These are phyloP conservation scores for Pestalotiopsis sp. DNA, from an alignment of 2,329 filamentous ascomycete species.

Conservation along the genomic window DNA sequence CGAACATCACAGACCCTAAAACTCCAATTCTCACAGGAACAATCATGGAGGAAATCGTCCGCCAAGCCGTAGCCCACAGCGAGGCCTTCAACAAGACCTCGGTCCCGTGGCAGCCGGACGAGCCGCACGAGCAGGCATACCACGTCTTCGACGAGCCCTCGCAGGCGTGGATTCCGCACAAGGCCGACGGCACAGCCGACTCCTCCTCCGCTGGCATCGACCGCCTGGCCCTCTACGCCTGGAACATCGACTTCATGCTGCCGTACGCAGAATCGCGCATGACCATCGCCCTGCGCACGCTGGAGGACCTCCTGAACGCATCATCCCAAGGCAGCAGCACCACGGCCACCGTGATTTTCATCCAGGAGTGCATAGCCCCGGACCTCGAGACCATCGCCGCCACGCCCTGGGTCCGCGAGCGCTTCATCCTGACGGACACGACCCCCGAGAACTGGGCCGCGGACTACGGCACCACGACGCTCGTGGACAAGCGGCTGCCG, in stretches of 20 bases:
- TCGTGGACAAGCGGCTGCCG: slow-evolving; percentile 46
- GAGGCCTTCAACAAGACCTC: slow-evolving; percentile 17
- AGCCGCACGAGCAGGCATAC: slow-evolving; percentile 26
- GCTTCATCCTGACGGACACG: slow-evolving; percentile 50
- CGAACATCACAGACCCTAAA: not conserved
- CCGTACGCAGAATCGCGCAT: slow-evolving; percentile 26
- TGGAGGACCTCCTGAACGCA: slow-evolving; percentile 14
- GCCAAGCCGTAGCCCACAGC: slow-evolving; percentile 20
- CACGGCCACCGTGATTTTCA: slow-evolving; percentile 42
- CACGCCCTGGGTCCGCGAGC: slow-evolving; percentile 43
- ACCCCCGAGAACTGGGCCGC: slow-evolving; percentile 41
- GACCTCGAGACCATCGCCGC: slow-evolving; percentile 45
- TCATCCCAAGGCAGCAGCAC: not conserved
- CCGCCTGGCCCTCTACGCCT: slow-evolving; percentile 26
- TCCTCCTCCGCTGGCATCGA: slow-evolving; percentile 13
- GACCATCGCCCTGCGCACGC: slow-evolving; percentile 25
- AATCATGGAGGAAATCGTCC: slow-evolving; percentile 25
- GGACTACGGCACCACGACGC: slow-evolving; percentile 52
- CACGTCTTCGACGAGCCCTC: slow-evolving; percentile 20
- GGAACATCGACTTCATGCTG: slow-evolving; percentile 37
- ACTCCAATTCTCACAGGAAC: not conserved
- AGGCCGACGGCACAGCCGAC: not conserved
- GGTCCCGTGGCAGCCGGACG: slow-evolving; percentile 25
- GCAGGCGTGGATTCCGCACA: slow-evolving; percentile 19
- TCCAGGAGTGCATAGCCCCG: slow-evolving; percentile 50